Evolutionary conservation across 768 basidiomycete species (phyloP).

Genomic region (Chalciporus chontae): DNA sequence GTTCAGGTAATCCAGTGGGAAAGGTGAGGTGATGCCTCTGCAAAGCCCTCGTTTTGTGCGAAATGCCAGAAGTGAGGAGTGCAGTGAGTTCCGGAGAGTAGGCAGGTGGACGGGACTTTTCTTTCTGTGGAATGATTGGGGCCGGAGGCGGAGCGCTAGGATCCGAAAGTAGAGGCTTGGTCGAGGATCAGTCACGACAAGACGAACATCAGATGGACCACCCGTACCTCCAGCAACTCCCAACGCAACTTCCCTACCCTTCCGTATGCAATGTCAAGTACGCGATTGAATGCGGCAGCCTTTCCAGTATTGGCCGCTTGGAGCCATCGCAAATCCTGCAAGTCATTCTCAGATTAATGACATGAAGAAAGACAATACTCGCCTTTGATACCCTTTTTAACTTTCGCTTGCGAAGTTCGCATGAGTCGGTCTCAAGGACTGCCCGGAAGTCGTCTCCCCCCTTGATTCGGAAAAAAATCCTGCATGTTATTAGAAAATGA

Average conservation of each 20-base stretch:
- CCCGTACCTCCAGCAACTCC: conserved; percentile 61
- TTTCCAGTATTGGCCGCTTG: conserved; percentile 52
- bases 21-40: conserved; percentile 35
- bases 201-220: neutral
- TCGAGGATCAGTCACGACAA: conserved; percentile 8
- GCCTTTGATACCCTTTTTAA: conserved; percentile 54
- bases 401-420: conserved; percentile 35
- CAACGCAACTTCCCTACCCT: conserved; percentile 66
- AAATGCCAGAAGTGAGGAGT: conserved; percentile 52
- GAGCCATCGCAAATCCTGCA: conserved; percentile 52
- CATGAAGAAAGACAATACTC: neutral
- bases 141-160: conserved; percentile 39
- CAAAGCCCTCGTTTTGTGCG: conserved; percentile 47
- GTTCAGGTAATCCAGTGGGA: conserved; percentile 57
- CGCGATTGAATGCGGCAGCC: conserved; percentile 46
- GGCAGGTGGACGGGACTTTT: conserved; percentile 57
- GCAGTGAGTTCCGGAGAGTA: conserved; percentile 62
- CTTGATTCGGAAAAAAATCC: conserved; percentile 64
- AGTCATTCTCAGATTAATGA: too few relatives aligned
- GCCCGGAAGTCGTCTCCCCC: conserved; percentile 55
- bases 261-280: conserved; percentile 73
- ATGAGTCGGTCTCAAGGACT: conserved; percentile 35
- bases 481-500: conserved; percentile 23
- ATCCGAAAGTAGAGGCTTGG: conserved; percentile 55
- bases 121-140: conserved; percentile 48